These are phyloP conservation scores for Verticillium isaacii DNA, from an alignment of 2,329 filamentous ascomycete genomes.

Conservation along the genomic window DNA sequence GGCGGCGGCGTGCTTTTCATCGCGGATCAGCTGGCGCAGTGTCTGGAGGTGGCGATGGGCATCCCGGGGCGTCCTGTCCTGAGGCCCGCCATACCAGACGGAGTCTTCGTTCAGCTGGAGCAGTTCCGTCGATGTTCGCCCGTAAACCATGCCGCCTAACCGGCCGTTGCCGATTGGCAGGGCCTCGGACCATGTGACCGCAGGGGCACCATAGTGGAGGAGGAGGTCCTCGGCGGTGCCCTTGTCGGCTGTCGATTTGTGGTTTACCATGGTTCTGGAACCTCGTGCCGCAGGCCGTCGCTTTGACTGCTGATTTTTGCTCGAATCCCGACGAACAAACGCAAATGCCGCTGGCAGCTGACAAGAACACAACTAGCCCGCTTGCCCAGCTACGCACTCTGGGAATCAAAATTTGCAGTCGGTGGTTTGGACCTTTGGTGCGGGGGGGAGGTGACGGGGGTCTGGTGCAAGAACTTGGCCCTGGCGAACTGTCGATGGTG, in stretches of 20 bases:
- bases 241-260: neutral
- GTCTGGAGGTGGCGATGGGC: conserved; percentile 25
- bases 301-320: neutral
- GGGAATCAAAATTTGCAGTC: neutral
- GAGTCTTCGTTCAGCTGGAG: conserved; percentile 42
- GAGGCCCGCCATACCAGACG: conserved; percentile 35
- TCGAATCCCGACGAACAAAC: neutral
- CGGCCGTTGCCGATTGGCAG: conserved; percentile 41
- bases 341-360: neutral
- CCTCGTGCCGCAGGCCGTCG: conserved; percentile 5
- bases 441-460: neutral
- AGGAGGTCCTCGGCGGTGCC: conserved; percentile 1
- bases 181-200: conserved; percentile 21
- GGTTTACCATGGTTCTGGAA: conserved; percentile 6
- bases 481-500: neutral
- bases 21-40: conserved; percentile 29
- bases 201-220: conserved; percentile 23
- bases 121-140: conserved; percentile 25
- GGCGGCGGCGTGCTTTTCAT: conserved; percentile 19
- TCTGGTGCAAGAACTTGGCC: neutral
- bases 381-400: neutral
- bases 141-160: conserved; percentile 32
- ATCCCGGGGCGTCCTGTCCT: conserved; percentile 31
- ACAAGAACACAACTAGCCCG: neutral
- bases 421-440: neutral